Evolutionary conservation across 257 asterid species (phyloP).

Genomic region (Apocynum venetum): DNA sequence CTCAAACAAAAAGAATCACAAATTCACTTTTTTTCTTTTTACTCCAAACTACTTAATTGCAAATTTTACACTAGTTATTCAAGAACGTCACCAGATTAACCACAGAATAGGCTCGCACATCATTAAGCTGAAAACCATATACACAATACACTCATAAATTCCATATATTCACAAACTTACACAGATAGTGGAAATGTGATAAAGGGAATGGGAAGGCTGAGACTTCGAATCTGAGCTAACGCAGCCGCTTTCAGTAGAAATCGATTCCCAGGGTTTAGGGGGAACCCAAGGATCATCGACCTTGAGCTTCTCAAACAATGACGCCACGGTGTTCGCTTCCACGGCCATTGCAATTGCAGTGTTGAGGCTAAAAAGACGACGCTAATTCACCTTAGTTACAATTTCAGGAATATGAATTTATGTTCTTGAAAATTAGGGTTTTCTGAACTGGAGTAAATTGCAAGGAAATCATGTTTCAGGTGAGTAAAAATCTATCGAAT

Average conservation of each 20-base stretch:
- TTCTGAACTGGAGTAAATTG: background rate
- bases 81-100: background rate
- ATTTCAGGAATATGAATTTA: background rate
- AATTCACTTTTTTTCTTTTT: background rate
- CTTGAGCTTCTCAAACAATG: conserved; percentile 52
- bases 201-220: conserved; percentile 31
- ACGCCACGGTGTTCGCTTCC: conserved; percentile 46
- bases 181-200: conserved; percentile 49
- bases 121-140: background rate
- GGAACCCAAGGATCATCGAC: conserved; percentile 73
- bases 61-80: background rate
- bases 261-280: conserved; percentile 76
- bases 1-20: background rate
- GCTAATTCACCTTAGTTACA: background rate
- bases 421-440: conserved; percentile 2
- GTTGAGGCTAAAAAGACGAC: background rate
- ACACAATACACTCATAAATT: background rate
- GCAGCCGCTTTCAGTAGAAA: conserved; percentile 47
- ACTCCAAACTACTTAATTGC: background rate
- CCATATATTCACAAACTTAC: conserved; percentile 33
- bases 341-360: conserved; percentile 42
- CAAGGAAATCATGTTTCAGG: background rate
- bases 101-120: background rate
- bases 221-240: conserved; percentile 21
- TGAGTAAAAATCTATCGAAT: background rate